phyloP scores from a whole-genome alignment of 495 filamentous ascomycete species.

The Apodospora peruviana region DNA sequence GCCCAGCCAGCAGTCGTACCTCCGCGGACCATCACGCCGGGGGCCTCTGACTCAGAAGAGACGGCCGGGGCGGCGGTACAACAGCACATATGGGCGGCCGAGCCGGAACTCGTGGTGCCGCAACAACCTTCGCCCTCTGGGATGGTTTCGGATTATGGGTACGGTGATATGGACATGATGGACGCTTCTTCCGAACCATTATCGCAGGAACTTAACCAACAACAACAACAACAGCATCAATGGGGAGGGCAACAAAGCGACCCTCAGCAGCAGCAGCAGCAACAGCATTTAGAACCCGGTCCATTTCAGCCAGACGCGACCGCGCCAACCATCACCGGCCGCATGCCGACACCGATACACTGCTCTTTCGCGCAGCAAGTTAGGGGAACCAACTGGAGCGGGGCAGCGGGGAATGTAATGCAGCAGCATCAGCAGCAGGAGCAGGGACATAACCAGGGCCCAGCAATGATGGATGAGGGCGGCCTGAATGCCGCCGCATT shows the following conservation, averaged over 20 bases:
- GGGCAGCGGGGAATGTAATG: slow-evolving; percentile 17
- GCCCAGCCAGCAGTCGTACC: slow-evolving; percentile 5
- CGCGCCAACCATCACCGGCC: slow-evolving; percentile 26
- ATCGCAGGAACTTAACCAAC: slow-evolving; percentile 10
- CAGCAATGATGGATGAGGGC: neutral
- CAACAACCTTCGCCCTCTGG: slow-evolving; percentile 3
- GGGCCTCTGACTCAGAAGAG: slow-evolving; percentile 31
- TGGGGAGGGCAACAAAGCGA: too few species aligned
- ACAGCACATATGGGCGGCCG: slow-evolving; percentile 19
- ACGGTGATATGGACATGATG: slow-evolving; percentile 52
- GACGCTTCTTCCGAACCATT: slow-evolving; percentile 25
- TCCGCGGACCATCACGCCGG: slow-evolving; percentile 30
- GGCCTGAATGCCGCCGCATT: too few species aligned
- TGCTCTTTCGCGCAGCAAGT: slow-evolving; percentile 43
- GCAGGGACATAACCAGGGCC: slow-evolving; percentile 13
- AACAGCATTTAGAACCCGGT: slow-evolving; percentile 27
- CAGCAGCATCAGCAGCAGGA: slow-evolving; percentile 23
- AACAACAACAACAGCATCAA: too few species aligned
- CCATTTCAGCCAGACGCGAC: slow-evolving; percentile 17
- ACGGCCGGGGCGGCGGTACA: neutral
- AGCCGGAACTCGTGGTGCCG: slow-evolving; percentile 18
- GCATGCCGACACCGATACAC: slow-evolving; percentile 52
- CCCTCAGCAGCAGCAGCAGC: too few species aligned
- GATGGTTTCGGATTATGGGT: slow-evolving; percentile 23
- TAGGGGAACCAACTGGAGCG: slow-evolving; percentile 36